A percentile compares a stretch with the other conserved stretches of the same genome.
phyloP scores from a whole-genome alignment of 805 yeast genomes.

The Saturnispora kantuleensis region DNA sequence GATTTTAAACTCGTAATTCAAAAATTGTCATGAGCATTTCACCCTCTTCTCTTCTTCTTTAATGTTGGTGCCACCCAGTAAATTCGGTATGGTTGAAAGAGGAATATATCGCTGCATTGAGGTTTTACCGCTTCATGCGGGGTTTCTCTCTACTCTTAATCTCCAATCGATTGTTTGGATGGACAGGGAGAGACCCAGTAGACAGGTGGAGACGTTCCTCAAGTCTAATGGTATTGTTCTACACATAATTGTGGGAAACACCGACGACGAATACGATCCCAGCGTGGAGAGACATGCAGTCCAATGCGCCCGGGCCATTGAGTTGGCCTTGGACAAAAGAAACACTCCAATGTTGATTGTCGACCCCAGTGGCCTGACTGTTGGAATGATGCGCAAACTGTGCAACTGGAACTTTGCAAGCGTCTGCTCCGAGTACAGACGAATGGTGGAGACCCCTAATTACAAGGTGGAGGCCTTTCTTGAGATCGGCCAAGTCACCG shows the following conservation, averaged over 20 bases:
- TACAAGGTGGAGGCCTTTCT: constrained; percentile 76
- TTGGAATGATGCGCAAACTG: constrained; percentile 71
- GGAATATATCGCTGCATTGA: constrained; percentile 78
- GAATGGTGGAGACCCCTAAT: constrained; percentile 60
- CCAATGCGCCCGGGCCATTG: constrained; percentile 56
- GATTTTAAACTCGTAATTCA: neutral
- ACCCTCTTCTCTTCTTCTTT: neutral
- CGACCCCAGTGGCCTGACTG: constrained; percentile 69
- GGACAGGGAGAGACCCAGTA: constrained; percentile 79
- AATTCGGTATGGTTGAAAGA: constrained; percentile 83
- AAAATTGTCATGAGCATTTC: neutral
- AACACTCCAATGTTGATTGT: constrained; percentile 65
- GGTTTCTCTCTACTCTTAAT: constrained; percentile 66
- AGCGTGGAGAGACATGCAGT: constrained; percentile 31
- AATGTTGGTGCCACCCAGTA: constrained; percentile 92
- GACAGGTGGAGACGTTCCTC: constrained; percentile 57
- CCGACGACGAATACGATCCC: constrained; percentile 19
- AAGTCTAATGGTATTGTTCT: constrained; percentile 45
- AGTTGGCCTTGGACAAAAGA: constrained; percentile 49
- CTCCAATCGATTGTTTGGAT: constrained; percentile 61
- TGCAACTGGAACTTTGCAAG: constrained; percentile 87
- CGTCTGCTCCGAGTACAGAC: constrained; percentile 74
- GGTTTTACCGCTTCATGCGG: constrained; percentile 63
- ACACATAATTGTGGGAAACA: constrained; percentile 27
- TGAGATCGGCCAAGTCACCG: constrained; percentile 35